These are phyloP conservation scores for Collybia nuda DNA, from an alignment of 768 basidiomycete species.

Conservation along the genomic window DNA sequence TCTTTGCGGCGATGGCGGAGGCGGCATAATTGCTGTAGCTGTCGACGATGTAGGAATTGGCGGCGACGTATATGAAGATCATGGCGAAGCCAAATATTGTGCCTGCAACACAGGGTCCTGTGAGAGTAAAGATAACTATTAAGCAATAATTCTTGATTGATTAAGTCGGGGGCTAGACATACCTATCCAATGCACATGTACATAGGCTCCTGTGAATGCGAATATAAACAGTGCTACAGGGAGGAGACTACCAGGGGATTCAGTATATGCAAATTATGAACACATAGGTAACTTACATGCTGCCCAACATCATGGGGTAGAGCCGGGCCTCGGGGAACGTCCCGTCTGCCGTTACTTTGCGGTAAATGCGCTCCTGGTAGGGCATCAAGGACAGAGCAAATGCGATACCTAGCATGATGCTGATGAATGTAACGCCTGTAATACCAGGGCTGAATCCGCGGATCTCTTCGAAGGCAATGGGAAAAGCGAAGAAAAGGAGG, in stretches of 20 bases:
- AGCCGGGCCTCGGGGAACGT: conserved; percentile 43
- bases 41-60: conserved; percentile 46
- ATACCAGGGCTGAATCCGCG: conserved; percentile 39
- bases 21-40: conserved; percentile 41
- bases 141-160: too few species aligned
- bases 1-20: conserved; percentile 44
- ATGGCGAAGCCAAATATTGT: conserved; percentile 39
- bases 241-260: conserved; percentile 24
- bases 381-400: conserved; percentile 28
- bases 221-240: conserved; percentile 42
- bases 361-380: conserved; percentile 32
- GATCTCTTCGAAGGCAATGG: conserved; percentile 38
- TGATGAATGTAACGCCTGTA: conserved; percentile 41
- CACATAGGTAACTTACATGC: conserved; percentile 27
- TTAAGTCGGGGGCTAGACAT: background rate
- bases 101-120: conserved; percentile 27
- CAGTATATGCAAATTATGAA: background rate
- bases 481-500: conserved; percentile 43
- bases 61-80: conserved; percentile 42
- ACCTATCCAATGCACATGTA: conserved; percentile 36
- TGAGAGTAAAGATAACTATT: too few species aligned
- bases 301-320: conserved; percentile 39
- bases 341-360: conserved; percentile 28
- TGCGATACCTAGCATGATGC: conserved; percentile 40
- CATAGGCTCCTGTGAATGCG: conserved; percentile 43